Percentiles rank a stretch among this genome's conserved stretches.
Conservation (phyloP, 2,329 filamentous ascomycete species). For the Xylaria polymorpha region DNA sequence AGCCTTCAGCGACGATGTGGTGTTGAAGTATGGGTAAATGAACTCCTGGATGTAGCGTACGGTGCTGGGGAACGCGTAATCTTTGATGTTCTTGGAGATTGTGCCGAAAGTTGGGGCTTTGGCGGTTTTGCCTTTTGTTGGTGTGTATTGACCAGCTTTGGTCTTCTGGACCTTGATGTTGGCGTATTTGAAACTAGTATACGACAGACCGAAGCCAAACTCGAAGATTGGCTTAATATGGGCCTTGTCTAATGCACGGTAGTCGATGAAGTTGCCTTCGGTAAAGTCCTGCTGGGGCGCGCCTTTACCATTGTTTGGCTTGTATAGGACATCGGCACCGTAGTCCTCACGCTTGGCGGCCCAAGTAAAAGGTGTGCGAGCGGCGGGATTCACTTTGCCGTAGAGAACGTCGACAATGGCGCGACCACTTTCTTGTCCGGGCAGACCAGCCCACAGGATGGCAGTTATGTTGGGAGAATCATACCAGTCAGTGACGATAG, state of each 20-base stretch:
- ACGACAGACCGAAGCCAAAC: slow-evolving; percentile 83
- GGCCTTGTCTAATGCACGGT: slow-evolving; percentile 77
- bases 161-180: slow-evolving; percentile 68
- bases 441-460: slow-evolving; percentile 83
- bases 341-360: slow-evolving; percentile 75
- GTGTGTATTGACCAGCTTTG: slow-evolving; percentile 63
- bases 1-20: slow-evolving; percentile 63
- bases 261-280: slow-evolving; percentile 86
- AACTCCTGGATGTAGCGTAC: slow-evolving; percentile 65
- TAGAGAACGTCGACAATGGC: slow-evolving; percentile 85
- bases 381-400: slow-evolving; percentile 80
- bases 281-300: slow-evolving; percentile 79
- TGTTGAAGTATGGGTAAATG: slow-evolving; percentile 80
- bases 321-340: slow-evolving; percentile 73
- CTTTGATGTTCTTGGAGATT: slow-evolving; percentile 68
- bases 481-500: slow-evolving; percentile 80
- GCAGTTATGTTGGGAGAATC: slow-evolving; percentile 83
- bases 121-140: slow-evolving; percentile 70
- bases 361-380: slow-evolving; percentile 84
- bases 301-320: slow-evolving; percentile 73
- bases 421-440: slow-evolving; percentile 86
- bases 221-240: slow-evolving; percentile 78
- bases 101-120: slow-evolving; percentile 74
- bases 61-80: slow-evolving; percentile 74
- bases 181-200: slow-evolving; percentile 83